A percentile compares a stretch with the other conserved stretches of the same genome.
phyloP scores from a whole-genome alignment of 192 early-diverging fungal genomes.

The Coemansia sp. region DNA sequence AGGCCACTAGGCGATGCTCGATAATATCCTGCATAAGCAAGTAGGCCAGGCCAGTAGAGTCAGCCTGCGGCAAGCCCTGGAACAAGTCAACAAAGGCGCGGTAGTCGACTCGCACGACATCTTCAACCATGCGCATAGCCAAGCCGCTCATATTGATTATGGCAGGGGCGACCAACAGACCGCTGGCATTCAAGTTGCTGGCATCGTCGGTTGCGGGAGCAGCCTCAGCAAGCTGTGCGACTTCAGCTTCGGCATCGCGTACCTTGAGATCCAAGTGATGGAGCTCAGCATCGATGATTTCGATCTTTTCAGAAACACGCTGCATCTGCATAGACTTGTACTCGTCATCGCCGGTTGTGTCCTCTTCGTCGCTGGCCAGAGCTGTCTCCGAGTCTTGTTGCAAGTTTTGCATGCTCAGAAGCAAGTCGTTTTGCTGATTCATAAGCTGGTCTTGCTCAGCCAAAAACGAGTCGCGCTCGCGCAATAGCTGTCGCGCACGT shows the following conservation, averaged over 20 bases:
- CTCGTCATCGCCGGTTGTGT: slow-evolving; percentile 22
- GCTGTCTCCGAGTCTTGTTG: not conserved
- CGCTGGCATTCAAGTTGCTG: slow-evolving; percentile 18
- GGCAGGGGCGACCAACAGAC: slow-evolving; percentile 21
- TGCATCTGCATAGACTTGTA: slow-evolving; percentile 15
- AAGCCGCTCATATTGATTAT: slow-evolving; percentile 55
- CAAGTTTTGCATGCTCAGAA: slow-evolving; percentile 34
- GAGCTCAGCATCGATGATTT: slow-evolving; percentile 57
- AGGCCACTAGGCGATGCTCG: slow-evolving; percentile 35
- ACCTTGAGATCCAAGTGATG: slow-evolving; percentile 55
- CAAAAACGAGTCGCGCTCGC: slow-evolving; percentile 47
- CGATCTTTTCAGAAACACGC: slow-evolving; percentile 40
- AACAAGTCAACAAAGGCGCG: slow-evolving; percentile 45
- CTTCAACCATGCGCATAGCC: slow-evolving; percentile 59
- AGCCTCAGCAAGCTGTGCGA: slow-evolving; percentile 48
- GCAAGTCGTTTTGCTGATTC: slow-evolving; percentile 51
- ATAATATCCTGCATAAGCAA: slow-evolving; percentile 54
- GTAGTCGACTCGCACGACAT: slow-evolving; percentile 55
- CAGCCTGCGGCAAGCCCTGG: slow-evolving; percentile 22
- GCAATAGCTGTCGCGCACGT: slow-evolving; percentile 45
- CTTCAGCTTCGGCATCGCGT: slow-evolving; percentile 50
- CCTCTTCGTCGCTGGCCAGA: slow-evolving; percentile 4
- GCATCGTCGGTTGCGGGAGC: not conserved
- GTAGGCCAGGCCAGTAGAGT: slow-evolving; percentile 43
- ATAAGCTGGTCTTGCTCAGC: slow-evolving; percentile 48